Conservation (phyloP, 176 grass and related monocot species). For the Paspalum vaginatum region DNA sequence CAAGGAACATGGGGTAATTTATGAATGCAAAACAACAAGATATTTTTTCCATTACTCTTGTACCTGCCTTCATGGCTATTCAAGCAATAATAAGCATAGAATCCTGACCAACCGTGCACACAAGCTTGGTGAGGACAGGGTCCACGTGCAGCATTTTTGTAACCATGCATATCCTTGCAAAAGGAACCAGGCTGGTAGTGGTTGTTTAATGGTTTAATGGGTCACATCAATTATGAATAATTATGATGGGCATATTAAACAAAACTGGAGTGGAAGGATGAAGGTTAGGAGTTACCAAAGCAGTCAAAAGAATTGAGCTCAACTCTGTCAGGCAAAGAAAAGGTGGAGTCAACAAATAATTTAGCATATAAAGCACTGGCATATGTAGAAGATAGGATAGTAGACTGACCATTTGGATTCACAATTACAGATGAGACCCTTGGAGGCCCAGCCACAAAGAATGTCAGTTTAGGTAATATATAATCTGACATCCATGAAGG, state of each 20-base stretch:
- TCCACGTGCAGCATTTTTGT: conserved; percentile 6
- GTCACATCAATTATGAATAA: conserved; percentile 4
- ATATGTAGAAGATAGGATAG: conserved; percentile 37
- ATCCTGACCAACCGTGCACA: not conserved
- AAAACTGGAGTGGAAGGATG: not conserved
- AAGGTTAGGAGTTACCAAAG: conserved; percentile 18
- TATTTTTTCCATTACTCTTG: not conserved
- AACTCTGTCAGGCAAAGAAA: conserved; percentile 20
- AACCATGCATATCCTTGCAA: not conserved
- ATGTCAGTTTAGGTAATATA: conserved; percentile 19
- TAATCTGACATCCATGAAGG: conserved; percentile 33
- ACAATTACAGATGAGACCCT: conserved; percentile 37
- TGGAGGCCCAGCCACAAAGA: conserved; percentile 32
- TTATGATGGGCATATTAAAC: not conserved
- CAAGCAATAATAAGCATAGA: conserved; percentile 5
- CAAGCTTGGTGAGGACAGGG: not conserved
- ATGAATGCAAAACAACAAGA: not conserved
- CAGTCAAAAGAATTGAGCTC: not conserved
- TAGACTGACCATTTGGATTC: conserved; percentile 46
- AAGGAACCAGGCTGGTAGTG: not conserved
- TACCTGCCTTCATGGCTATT: not conserved
- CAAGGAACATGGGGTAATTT: not conserved
- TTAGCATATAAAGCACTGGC: conserved; percentile 14
- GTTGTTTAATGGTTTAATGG: not conserved
- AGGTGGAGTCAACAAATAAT: conserved; percentile 8